Base-by-base conservation (phyloP, 306 rosid genomes). In the Styphnolobium japonicum region DNA sequence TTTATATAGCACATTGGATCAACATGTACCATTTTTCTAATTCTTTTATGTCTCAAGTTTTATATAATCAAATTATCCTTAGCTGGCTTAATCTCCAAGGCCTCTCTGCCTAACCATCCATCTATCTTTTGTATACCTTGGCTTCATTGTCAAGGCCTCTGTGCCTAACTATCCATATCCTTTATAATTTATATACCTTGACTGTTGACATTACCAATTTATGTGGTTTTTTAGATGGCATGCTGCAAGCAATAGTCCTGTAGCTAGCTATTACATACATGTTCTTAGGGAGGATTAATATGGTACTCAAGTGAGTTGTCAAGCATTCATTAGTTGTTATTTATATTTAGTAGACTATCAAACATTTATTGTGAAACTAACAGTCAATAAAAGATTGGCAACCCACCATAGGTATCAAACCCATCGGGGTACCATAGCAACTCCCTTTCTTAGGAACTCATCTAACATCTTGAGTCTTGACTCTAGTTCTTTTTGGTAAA, bases 401-500 rank as follows among this genome's bases (percentile, higher is more conserved):
- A n/a, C n/a, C n/a, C n/a, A n/a, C n/a, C n/a, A n/a, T n/a, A n/a
- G n/a, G n/a, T n/a, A n/a, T n/a, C n/a, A n/a, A n/a, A n/a, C n/a
- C n/a, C n/a, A n/a, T n/a, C n/a, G n/a, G n/a, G n/a, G n/a, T n/a
- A n/a, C n/a, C n/a, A n/a, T n/a, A n/a, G n/a, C n/a, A n/a, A n/a
- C n/a, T n/a, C n/a, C n/a, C n/a, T n/a, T n/a, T n/a, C n/a, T n/a
- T n/a, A n/a, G n/a, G n/a, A n/a, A n/a, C n/a, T n/a, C n/a, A n/a
- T n/a, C n/a, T n/a, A n/a, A n/a, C n/a, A n/a, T n/a, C n/a, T n/a
- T n/a, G n/a, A n/a, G n/a, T 74, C 34, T 21, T 33, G 53, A 55
- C 23, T 56, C 75, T 52, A 9, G 65, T 70, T 68, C 42, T 64
- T 72, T 23, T 60, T 27, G 61, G 51, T 60, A 72, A 68, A 66